Evolutionary conservation across 345 rosid species (phyloP), one percentile per base, ranked within the genome.

Genomic region (Mercurialis annua): DNA sequence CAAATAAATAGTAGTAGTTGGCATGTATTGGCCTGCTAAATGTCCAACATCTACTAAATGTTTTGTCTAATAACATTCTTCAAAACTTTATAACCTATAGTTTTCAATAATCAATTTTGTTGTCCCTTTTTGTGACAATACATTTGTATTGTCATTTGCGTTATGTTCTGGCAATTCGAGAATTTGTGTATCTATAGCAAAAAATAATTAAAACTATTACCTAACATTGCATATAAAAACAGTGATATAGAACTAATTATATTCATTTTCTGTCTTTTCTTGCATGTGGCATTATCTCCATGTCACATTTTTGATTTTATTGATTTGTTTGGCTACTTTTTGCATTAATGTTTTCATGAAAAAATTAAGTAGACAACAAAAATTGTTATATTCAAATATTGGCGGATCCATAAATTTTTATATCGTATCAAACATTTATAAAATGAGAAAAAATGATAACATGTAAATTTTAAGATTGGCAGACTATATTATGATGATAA

Each of bases 281-380:
- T 20, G 24, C 15, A 57, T 17, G 26, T 59, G 63, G 50, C 64
- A 21, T 60, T 40, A n/a, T 60, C 31, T 60, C 29, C 49, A 23
- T 31, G 31, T 10, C 64, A 60, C 26, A 40, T 21, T 10, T 12
- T 61, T 30, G 31, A 15, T 60, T 42, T 40, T 26, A 9, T 18
- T 57, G 10, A 8, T 33, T 33, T 6, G 1, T 0, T n/a, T 27
- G 18, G 0, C 10, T 49, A 23, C 34, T 17, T 30, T 56, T 2
- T 56, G 16, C 23, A 16, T 24, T 5, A 55, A 27, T 57, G 34
- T 33, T 57, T 40, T 17, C 62, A 57, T 31, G 23, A 16, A 3
- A 56, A 36, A 36, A 36, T 3, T 3, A 3, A 40, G 44, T 40
- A 14, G 11, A 2, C 44, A 40, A 40, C 2, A 40, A 40, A 40